phyloP scores from a whole-genome alignment of 805 yeast species.

The Lipomyces sp. region DNA sequence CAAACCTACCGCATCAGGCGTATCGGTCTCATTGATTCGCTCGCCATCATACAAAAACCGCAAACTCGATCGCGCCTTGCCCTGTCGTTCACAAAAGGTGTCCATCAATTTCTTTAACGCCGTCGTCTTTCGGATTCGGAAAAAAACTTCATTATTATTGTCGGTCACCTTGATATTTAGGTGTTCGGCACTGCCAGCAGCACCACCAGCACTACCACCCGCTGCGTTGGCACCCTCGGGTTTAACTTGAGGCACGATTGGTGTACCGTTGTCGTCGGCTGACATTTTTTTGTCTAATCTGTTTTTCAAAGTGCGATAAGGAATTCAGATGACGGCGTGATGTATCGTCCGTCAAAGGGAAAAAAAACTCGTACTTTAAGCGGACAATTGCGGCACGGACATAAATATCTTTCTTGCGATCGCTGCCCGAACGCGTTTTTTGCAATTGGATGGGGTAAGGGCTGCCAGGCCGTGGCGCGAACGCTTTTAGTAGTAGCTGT shows the following conservation, averaged over 20 bases:
- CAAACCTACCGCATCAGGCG: constrained; percentile 79
- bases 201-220: no score
- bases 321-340: no score
- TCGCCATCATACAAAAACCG: constrained; percentile 94
- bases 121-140: constrained; percentile 91
- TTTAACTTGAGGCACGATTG: constrained; percentile 55
- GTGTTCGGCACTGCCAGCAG: constrained; percentile 55
- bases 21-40: constrained; percentile 82
- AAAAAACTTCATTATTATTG: constrained; percentile 89
- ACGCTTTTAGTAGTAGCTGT: no score
- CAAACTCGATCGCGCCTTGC: constrained; percentile 78
- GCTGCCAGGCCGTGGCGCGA: no score
- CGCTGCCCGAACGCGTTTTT: no score
- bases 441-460: no score
- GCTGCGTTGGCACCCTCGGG: constrained; percentile 53
- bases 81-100: constrained; percentile 97
- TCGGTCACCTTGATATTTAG: constrained; percentile 93
- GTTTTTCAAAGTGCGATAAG: no score
- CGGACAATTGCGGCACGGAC: no score
- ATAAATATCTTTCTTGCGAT: no score
- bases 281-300: constrained; percentile 3
- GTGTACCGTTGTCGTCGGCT: constrained; percentile 42
- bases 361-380: no score
- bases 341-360: no score
- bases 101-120: constrained; percentile 95